phyloP scores from a whole-genome alignment of 257 asterid species.

The Solanum sparsipilum region DNA sequence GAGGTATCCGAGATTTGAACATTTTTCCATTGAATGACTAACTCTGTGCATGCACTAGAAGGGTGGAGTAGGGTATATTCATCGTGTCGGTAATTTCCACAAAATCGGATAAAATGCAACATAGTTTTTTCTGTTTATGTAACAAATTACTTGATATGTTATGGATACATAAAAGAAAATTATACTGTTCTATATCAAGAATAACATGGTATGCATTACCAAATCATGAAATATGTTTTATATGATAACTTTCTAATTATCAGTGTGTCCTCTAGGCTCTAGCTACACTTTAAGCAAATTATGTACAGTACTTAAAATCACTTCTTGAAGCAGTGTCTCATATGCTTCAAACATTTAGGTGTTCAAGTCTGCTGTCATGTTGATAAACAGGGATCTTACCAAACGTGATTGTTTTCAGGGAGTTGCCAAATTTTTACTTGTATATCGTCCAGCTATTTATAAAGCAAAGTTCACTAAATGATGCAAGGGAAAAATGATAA shows the following conservation, averaged over 20 bases:
- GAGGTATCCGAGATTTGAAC: neutral
- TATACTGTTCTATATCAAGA: neutral
- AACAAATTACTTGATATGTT: neutral
- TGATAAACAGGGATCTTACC: neutral
- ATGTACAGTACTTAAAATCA: neutral
- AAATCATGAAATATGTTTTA: neutral
- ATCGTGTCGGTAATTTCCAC: neutral
- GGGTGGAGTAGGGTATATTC: neutral
- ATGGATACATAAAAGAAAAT: neutral
- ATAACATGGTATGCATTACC: neutral
- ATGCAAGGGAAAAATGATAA: neutral
- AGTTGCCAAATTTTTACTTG: neutral
- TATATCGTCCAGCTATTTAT: neutral
- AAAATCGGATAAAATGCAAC: neutral
- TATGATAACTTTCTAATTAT: neutral
- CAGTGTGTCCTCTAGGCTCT: neutral
- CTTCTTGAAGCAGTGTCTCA: neutral
- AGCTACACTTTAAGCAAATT: neutral
- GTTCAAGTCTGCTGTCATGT: neutral
- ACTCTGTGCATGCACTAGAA: neutral
- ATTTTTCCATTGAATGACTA: neutral
- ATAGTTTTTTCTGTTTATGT: neutral
- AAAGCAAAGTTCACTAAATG: neutral
- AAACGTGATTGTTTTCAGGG: neutral
- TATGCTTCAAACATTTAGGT: neutral